Evolutionary conservation across 1,139 yeast genomes (phyloP), one percentile per base, ranked within the genome.

Genomic region (Lizanozyma gosingica): DNA sequence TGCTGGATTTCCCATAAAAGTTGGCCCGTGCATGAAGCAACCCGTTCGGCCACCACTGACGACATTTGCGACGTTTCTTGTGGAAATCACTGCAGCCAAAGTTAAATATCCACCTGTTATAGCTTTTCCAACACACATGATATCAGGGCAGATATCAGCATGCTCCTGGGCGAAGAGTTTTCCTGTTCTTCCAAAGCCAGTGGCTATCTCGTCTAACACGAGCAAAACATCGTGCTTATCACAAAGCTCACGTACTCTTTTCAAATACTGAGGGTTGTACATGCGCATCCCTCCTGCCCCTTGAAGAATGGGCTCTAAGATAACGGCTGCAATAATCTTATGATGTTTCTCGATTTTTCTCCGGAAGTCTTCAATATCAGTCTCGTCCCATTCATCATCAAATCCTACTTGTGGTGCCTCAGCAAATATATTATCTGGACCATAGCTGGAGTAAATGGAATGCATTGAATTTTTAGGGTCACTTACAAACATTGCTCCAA

Each of bases 1-100:
- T 36, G 62, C 48, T 8, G 68, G 64, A 35, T 63, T 58, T 1
- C 60, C 65, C 55, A 60, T 55, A 44, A 56, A 62, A 0, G 68
- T 63, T 16, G 64, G 63, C 8, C 67, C 67, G 45, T 62, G 68
- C n/a, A n/a, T n/a, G n/a, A n/a, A n/a, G n/a, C n/a, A n/a, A n/a
- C n/a, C n/a, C n/a, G n/a, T n/a, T n/a, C n/a, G n/a, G n/a, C n/a
- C n/a, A n/a, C n/a, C n/a, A n/a, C n/a, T n/a, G n/a, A n/a, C n/a
- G n/a, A n/a, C n/a, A n/a, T n/a, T 41, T 44, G 53, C 50, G 17
- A 55, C 48, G 11, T 52, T 53, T 4, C 46, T 43, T 4, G 51
- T 48, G 6, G 52, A 39, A 9, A 49, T 18, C 3, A 53, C 56
- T 15, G 54, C 49, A 4, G 55, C 46, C 32, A 48, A 41, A 4